These are phyloP conservation scores for Sporothrix sp. DNA, from an alignment of 2,329 filamentous ascomycete species.

Conservation along the genomic window DNA sequence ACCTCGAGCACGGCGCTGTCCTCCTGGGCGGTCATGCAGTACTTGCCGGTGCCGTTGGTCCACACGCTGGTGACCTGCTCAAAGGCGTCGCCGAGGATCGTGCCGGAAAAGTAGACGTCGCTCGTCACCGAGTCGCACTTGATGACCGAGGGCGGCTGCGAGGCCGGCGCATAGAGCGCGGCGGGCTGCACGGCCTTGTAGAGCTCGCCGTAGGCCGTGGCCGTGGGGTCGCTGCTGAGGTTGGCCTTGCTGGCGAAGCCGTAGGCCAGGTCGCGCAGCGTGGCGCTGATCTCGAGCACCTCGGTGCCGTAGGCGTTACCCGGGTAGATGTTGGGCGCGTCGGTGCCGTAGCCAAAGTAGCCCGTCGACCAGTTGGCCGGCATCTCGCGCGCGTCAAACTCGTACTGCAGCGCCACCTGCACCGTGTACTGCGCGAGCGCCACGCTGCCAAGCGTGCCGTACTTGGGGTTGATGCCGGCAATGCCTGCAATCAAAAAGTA, in stretches of 20 bases:
- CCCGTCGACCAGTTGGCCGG: constrained; percentile 55
- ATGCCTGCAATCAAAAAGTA: constrained; percentile 68
- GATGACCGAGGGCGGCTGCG: constrained; percentile 43
- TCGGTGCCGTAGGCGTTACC: constrained; percentile 55
- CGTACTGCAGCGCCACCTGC: constrained; percentile 67
- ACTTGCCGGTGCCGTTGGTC: constrained; percentile 58
- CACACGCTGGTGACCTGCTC: constrained; percentile 52
- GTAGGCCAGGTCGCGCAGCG: constrained; percentile 45
- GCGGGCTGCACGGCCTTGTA: constrained; percentile 34
- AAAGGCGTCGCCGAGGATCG: constrained; percentile 50
- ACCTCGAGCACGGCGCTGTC: constrained; percentile 61
- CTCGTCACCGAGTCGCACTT: constrained; percentile 60
- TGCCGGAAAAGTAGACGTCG: constrained; percentile 62
- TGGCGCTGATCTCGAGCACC: constrained; percentile 56
- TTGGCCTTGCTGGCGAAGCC: constrained; percentile 40
- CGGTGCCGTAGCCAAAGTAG: constrained; percentile 56
- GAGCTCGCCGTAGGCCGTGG: constrained; percentile 42
- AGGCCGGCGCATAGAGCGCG: constrained; percentile 31
- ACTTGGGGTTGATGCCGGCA: constrained; percentile 61
- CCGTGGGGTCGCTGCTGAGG: constrained; percentile 40
- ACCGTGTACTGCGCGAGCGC: constrained; percentile 60
- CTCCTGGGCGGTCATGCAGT: constrained; percentile 65
- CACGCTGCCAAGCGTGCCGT: constrained; percentile 55
- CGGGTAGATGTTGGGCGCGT: constrained; percentile 47
- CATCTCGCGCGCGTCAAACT: constrained; percentile 61